Conservation (phyloP, 1,139 yeast species). For the Yarrowia galli region DNA sequence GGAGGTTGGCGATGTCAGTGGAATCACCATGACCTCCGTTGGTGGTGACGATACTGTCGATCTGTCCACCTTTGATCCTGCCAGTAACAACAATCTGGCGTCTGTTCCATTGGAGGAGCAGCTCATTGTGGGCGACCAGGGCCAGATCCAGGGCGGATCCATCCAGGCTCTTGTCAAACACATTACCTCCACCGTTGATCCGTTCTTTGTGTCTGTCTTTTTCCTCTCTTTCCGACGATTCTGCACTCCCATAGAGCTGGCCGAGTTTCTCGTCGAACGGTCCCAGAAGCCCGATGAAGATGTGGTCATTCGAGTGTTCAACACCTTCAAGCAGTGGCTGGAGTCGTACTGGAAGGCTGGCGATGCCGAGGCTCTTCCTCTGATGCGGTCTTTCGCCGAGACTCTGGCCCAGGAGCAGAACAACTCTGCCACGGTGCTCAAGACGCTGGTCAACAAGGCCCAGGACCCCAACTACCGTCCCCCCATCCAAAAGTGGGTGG, state of each 20-base stretch:
- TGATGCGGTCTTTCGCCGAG: conserved; percentile 28
- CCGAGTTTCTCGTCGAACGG: conserved; percentile 71
- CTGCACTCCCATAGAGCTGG: conserved; percentile 70
- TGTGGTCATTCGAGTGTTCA: conserved; percentile 61
- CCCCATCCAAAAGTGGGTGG: conserved; percentile 32
- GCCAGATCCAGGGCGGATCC: conserved; percentile 76
- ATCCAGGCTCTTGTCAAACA: conserved; percentile 75
- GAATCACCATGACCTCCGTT: conserved; percentile 11
- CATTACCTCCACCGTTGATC: conserved; percentile 68
- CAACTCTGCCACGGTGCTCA: conserved; percentile 19
- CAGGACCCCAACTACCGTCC: conserved; percentile 26
- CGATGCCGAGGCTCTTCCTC: conserved; percentile 32
- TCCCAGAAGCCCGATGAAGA: conserved; percentile 59
- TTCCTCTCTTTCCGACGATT: conserved; percentile 82
- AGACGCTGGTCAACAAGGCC: conserved; percentile 23
- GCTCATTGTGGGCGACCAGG: conserved; percentile 49
- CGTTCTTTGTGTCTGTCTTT: conserved; percentile 75
- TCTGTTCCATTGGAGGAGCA: conserved; percentile 17
- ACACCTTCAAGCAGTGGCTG: conserved; percentile 79
- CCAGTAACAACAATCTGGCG: not conserved
- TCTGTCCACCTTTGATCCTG: conserved; percentile 19
- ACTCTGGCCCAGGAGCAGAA: conserved; percentile 23
- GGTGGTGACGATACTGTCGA: conserved; percentile 14
- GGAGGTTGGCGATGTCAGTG: conserved; percentile 26
- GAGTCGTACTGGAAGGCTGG: conserved; percentile 80